phyloP scores from a whole-genome alignment of 371 early-diverging fungal genomes.

The Rhizopus microsporus region DNA sequence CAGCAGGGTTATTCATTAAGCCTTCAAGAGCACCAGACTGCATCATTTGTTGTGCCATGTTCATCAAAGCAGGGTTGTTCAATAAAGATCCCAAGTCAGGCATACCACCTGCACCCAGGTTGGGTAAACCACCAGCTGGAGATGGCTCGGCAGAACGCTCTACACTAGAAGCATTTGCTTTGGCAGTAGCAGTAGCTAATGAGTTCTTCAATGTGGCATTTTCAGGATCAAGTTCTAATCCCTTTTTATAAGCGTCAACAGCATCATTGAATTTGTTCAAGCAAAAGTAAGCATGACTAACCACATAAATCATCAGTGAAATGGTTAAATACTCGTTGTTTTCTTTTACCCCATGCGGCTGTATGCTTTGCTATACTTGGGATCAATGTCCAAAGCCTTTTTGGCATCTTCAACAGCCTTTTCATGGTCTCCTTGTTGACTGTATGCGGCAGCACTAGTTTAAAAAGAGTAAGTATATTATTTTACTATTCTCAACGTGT shows the following conservation, averaged over 20 bases:
- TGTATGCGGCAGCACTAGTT: conserved; percentile 91
- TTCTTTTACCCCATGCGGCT: conserved; percentile 82
- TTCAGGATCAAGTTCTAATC: conserved; percentile 86
- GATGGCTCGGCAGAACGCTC: conserved; percentile 39
- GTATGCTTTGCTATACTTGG: conserved; percentile 90
- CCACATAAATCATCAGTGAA: neutral
- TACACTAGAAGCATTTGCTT: conserved; percentile 32
- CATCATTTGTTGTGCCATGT: conserved; percentile 95
- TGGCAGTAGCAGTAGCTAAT: conserved; percentile 61
- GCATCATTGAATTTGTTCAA: conserved; percentile 83
- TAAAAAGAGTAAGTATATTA: neutral
- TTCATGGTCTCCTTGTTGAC: conserved; percentile 83
- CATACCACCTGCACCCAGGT: conserved; percentile 60
- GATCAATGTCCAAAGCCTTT: conserved; percentile 82
- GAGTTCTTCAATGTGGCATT: conserved; percentile 74
- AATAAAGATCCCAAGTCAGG: conserved; percentile 68
- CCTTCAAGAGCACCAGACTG: conserved; percentile 81
- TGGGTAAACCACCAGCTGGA: conserved; percentile 29
- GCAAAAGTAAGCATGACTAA: conserved; percentile 87
- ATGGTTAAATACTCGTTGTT: neutral
- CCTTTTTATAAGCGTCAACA: conserved; percentile 87
- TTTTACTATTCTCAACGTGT: neutral
- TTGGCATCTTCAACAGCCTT: conserved; percentile 88
- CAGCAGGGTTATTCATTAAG: conserved; percentile 88
- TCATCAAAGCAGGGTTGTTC: conserved; percentile 91